Base-by-base conservation (phyloP, 2,329 filamentous ascomycete species). In the Claviceps sp. region DNA sequence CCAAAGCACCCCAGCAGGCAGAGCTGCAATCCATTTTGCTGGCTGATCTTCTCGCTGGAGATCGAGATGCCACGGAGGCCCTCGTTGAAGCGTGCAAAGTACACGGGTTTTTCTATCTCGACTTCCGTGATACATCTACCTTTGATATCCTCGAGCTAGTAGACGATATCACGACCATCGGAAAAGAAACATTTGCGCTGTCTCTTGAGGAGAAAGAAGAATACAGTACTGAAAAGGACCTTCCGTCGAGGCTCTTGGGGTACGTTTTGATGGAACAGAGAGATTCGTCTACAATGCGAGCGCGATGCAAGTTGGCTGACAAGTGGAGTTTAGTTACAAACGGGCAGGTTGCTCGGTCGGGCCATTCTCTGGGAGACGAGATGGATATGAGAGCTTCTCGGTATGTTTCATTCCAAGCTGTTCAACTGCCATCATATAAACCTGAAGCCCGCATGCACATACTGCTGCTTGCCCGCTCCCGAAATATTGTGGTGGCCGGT, bases 401-500 rank as follows among this genome's bases (percentile, higher is more conserved):
- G 50, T 51, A 41, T 41, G 50, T 16, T 39, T 39, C 2, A 3
- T 16, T 11, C 4, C n/a, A 19, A 19, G 19, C 2, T 19, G 1
- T 19, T 2, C 19, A 34, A 34, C 30, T 34, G 8, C 10, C 11
- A 4, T 34, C 30, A 11, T 4, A 34, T 11, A 34, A 11, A 34
- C 10, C 30, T 34, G 30, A 34, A 34, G 10, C 30, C 10, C 10
- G 1, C 30, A 34, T 4, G 10, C 30, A 34, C 30, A 11, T 34
- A 34, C 10, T 34, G 30, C 30, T 34, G 30, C 30, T 34, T 34
- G 4, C 30, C 30, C 10, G 30, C 10, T 30, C 10, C 30, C 30
- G 4, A 34, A 11, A 34, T 6, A 1, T 26, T 38, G 14, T 14
- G 5, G 22, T 13, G 11, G 24, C 26, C 93, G 37, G 71, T 95